Conservation (phyloP, 2,329 filamentous ascomycete species). For the Alternaria sp. region DNA sequence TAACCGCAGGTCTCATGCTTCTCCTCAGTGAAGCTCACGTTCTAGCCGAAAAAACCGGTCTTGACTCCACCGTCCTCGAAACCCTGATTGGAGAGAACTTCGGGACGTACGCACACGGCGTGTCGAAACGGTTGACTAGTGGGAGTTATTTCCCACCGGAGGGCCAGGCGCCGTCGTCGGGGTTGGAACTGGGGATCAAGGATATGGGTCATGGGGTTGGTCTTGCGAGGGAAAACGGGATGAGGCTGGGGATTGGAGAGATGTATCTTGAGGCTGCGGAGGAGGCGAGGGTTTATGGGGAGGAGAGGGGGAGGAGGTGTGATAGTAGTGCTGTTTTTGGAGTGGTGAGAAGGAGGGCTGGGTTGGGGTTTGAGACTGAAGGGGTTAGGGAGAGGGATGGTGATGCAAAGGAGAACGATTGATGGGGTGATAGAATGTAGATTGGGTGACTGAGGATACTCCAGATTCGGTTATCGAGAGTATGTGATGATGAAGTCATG, state of each 20-base stretch:
- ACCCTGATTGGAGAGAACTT: conserved; percentile 49
- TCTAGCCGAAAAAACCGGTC: too few species aligned
- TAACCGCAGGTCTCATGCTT: conserved; percentile 59
- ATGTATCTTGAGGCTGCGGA: conserved; percentile 53
- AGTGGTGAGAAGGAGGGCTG: conserved; percentile 52
- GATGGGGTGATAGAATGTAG: too few species aligned
- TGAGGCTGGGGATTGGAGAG: conserved; percentile 52
- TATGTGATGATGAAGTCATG: too few species aligned
- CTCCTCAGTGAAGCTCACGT: conserved; percentile 58
- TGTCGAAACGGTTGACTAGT: conserved; percentile 34
- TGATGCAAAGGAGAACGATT: not conserved
- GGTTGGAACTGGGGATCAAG: conserved; percentile 59
- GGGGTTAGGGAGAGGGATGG: conserved; percentile 32
- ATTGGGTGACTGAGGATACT: too few species aligned
- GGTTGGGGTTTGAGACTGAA: conserved; percentile 54
- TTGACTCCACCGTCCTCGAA: too few species aligned
- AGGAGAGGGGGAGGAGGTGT: conserved; percentile 45
- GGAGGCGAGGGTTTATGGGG: conserved; percentile 51
- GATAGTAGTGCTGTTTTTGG: conserved; percentile 62
- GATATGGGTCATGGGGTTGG: conserved; percentile 59
- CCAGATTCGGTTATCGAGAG: too few species aligned
- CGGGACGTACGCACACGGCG: conserved; percentile 32
- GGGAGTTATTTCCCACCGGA: conserved; percentile 33
- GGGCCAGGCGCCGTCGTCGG: conserved; percentile 54
- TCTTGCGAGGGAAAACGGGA: conserved; percentile 50